Percentiles rank a stretch among this genome's conserved stretches.
Evolutionary conservation across 805 yeast species (phyloP).

Genomic region (Cyberlindnera saturnus): DNA sequence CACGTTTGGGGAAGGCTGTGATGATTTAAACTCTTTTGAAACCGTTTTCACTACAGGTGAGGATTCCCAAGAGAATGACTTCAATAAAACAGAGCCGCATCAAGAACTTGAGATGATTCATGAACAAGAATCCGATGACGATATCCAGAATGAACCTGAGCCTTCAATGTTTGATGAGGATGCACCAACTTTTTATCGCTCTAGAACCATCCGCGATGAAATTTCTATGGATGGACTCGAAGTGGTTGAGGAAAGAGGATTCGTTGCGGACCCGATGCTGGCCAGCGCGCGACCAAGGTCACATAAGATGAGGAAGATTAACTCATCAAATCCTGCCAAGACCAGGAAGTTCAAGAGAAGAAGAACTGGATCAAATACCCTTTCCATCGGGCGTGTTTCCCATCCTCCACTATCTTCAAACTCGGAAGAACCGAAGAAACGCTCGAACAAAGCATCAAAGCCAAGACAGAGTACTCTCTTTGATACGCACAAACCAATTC

Average conservation of each 20-base stretch:
- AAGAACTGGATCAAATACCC: background rate
- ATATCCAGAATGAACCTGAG: background rate
- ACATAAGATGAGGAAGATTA: background rate
- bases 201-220: too few relatives aligned
- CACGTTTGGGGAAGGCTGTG: background rate
- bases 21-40: background rate
- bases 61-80: conserved; percentile 5
- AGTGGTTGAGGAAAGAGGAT: background rate
- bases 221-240: background rate
- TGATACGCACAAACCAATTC: too few relatives aligned
- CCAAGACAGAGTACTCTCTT: too few relatives aligned
- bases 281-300: background rate
- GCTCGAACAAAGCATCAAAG: too few relatives aligned
- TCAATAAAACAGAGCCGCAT: background rate
- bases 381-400: background rate
- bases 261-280: conserved; percentile 1
- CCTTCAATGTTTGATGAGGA: background rate
- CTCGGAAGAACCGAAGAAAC: too few relatives aligned
- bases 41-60: conserved; percentile 8
- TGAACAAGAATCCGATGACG: background rate
- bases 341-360: background rate
- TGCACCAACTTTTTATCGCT: background rate
- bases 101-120: background rate
- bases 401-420: too few relatives aligned
- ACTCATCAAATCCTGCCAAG: background rate